phyloP scores from a whole-genome alignment of 352 stramenopile species.

The Phytophthora syringae region DNA sequence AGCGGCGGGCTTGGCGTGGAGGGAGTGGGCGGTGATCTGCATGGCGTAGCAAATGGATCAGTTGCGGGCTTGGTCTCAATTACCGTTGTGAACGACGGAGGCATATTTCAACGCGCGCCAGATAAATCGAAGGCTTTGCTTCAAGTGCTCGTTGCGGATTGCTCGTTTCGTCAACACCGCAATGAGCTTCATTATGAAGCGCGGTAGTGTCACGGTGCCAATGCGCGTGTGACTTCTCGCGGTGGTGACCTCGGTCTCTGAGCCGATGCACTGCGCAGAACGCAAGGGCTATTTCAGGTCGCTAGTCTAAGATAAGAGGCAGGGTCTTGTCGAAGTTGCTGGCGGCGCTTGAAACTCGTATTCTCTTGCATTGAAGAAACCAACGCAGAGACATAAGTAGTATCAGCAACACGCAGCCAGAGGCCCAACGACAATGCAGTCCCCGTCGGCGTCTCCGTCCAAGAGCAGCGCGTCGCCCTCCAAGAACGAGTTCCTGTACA shows the following conservation, averaged over 20 bases:
- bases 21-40: conserved; percentile 5
- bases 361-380: neutral
- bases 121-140: too few relatives aligned
- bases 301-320: neutral
- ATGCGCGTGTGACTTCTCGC: neutral
- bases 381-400: neutral
- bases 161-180: too few relatives aligned
- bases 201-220: too few relatives aligned
- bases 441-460: conserved; percentile 35
- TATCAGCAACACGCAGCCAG: neutral
- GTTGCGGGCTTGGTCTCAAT: conserved; percentile 10
- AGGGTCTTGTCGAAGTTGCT: neutral
- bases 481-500: conserved; percentile 59
- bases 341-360: neutral
- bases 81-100: conserved; percentile 17
- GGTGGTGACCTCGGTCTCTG: too few relatives aligned
- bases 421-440: conserved; percentile 3
- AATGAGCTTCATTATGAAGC: too few relatives aligned
- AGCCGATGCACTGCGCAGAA: too few relatives aligned
- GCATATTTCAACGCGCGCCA: too few relatives aligned
- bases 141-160: too few relatives aligned
- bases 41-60: neutral
- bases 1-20: neutral
- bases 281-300: neutral
- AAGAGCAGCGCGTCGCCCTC: conserved; percentile 41